phyloP scores from a whole-genome alignment of 2,329 filamentous ascomycete genomes.

The Aspergillus bombycis region DNA sequence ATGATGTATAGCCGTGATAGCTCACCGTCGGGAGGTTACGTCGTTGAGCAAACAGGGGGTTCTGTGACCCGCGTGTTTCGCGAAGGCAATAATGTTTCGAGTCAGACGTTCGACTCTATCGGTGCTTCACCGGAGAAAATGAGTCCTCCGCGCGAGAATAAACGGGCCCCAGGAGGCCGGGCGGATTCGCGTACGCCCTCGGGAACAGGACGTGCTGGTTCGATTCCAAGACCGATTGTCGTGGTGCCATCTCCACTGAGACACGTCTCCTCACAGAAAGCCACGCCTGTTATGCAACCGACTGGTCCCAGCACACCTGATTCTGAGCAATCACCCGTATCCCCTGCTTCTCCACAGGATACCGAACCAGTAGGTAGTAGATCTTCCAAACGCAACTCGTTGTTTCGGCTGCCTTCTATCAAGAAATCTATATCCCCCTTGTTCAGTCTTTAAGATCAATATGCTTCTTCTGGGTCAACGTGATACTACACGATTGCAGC shows the following conservation, averaged over 20 bases:
- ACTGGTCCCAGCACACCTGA: neutral
- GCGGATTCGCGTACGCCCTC: constrained; percentile 2
- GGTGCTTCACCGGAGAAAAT: neutral
- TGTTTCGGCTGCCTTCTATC: constrained; percentile 21
- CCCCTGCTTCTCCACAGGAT: neutral
- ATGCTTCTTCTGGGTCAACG: neutral
- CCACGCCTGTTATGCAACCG: constrained; percentile 6
- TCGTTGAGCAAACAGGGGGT: constrained; percentile 23
- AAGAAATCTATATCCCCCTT: constrained; percentile 20
- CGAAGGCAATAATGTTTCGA: constrained; percentile 12
- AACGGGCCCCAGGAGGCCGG: constrained; percentile 4
- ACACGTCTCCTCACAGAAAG: constrained; percentile 14
- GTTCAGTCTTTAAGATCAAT: constrained; percentile 9
- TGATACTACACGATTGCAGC: neutral
- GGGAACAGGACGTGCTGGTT: constrained; percentile 13
- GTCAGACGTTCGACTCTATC: constrained; percentile 5
- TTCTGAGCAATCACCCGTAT: neutral
- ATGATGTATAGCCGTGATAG: constrained; percentile 34
- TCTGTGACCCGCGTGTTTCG: constrained; percentile 19
- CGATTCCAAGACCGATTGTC: constrained; percentile 18
- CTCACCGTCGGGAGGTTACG: constrained; percentile 29
- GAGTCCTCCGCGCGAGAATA: neutral
- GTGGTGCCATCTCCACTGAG: constrained; percentile 18
- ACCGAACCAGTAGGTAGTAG: neutral
- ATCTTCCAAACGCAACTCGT: neutral